Base-by-base conservation (phyloP, 1,284 basidiomycete species). In the Crucibulum cyathiforme region DNA sequence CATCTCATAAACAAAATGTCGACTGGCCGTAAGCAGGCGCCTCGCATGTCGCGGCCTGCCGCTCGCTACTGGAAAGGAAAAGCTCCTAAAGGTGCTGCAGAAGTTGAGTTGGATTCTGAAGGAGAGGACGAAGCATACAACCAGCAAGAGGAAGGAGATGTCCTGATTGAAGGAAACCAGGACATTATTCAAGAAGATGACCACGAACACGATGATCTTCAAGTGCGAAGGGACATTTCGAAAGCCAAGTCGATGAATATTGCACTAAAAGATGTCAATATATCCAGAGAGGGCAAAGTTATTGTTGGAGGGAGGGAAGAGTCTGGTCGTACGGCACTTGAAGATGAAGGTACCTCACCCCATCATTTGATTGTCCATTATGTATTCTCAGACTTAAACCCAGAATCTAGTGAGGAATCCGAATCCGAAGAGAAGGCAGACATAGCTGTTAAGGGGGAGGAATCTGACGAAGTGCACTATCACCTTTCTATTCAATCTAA, bases 21-120 rank as follows among this genome's bases (percentile, higher is more conserved):
- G 35, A 61, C 70, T 36, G 64, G 72, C 34, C 82, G 87, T 58
- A 93, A 92, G 66, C 85, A 86, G 62, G 91, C 90, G 12, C 85
- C 89, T 15, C 86, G 92, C 17, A 81, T 88, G 9, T 83, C 90
- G 19, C 81, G 84, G 52, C 91, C 93, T 12, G 92, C 87, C 6
- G 89, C 85, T 19, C 88, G 92, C 7, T 94, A 94, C 74, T 91
- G 91, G 89, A 91, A 90, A 67, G 92, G 93, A 58, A 93, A 93
- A 67, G 92, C 88, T 1, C 92, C 92, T 1, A 93, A 93, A 74
- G 91, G 90, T 52, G 83, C 79, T 45, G 76, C 76, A 1, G 85
- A 85, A 36, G 76, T 79, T 31, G 80, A 84, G 19, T 88, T 87
- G 1, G 89, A 90, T 61, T 89, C 88, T 31, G 88, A 90, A 48